Conservation (phyloP, 257 asterid species). For the Verbena officinalis region DNA sequence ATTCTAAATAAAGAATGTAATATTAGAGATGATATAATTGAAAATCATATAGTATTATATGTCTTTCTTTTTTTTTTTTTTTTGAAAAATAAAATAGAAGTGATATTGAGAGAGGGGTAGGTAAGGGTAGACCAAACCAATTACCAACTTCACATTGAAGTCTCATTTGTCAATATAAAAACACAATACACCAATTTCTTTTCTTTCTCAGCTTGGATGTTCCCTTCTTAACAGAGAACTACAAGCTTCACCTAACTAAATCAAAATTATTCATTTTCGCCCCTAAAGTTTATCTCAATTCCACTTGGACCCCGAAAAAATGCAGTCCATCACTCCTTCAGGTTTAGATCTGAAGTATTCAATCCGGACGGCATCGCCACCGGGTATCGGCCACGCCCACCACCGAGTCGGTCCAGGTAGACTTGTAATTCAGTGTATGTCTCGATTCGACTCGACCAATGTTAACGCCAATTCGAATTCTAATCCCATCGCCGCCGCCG, state of each 20-base stretch:
- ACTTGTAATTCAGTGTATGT: conserved; percentile 31
- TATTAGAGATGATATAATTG: too few relatives aligned
- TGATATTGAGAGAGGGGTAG: conserved; percentile 50
- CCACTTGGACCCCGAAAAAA: neutral
- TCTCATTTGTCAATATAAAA: conserved; percentile 43
- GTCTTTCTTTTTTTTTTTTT: too few relatives aligned
- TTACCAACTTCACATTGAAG: conserved; percentile 7
- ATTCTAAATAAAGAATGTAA: too few relatives aligned
- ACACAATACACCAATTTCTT: conserved; percentile 23
- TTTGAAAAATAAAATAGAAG: neutral
- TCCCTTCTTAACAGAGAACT: conserved; percentile 51
- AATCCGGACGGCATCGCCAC: conserved; percentile 28
- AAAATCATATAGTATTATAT: neutral
- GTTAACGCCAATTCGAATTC: conserved; percentile 7
- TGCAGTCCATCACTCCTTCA: conserved; percentile 40
- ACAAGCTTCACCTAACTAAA: conserved; percentile 30
- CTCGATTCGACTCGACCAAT: conserved; percentile 50
- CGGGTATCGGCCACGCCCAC: conserved; percentile 23
- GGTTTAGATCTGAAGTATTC: conserved; percentile 43
- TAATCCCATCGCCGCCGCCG: conserved; percentile 9
- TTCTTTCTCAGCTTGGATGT: conserved; percentile 72
- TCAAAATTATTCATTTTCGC: neutral
- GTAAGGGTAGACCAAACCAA: conserved; percentile 56
- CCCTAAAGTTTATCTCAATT: neutral
- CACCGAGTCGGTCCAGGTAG: conserved; percentile 33